Base-by-base conservation (phyloP, 495 filamentous ascomycete genomes). In the Niebla homalea region DNA sequence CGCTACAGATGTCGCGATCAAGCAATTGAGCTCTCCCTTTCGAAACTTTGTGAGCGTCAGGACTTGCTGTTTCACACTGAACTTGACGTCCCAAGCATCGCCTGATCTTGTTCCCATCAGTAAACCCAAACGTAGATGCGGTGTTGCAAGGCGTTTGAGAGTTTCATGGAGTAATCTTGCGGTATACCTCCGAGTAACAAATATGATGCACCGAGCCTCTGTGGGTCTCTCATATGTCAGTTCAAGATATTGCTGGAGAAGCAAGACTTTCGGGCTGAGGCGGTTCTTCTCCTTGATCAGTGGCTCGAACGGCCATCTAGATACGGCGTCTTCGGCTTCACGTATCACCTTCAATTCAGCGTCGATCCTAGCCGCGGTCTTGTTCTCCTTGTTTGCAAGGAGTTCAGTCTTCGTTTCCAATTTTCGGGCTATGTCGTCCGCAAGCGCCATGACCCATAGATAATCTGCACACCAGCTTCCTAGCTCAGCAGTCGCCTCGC, bases 381-480 rank as follows among this genome's bases (percentile, higher is more conserved):
- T 61, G 50, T 40, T 63, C 45, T 51, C 53, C 5, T 59, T 57
- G 38, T 51, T 47, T 0, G 46, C 39, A 8, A 42, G 46, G 60
- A 67, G 62, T 52, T 83, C 68, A 45, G 73, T 67, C 55, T 71
- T 67, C 48, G 74, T 65, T 49, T 84, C 76, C 7, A 88, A 60
- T 53, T 79, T 87, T 5, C 72, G 71, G 0, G 75, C 57, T 48
- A 87, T 74, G 5, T 80, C 74, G 22, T 87, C 80, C 0, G 68
- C 68, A 7, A 96, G 67, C n/a, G 79, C 79, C 43, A 83, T 74
- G 21, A 68, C 64, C 87, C 90, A 95, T 38, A 84, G 75, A 22
- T 76, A 68, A 62, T 99, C 90, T n/a, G 87, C 76, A 55, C 83
- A 85, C 92, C 92, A 99, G 21, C 70, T 63, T 6, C 92, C 89